phyloP scores from a whole-genome alignment of 108 stramenopile genomes.

The Schizochytrium sp. region DNA sequence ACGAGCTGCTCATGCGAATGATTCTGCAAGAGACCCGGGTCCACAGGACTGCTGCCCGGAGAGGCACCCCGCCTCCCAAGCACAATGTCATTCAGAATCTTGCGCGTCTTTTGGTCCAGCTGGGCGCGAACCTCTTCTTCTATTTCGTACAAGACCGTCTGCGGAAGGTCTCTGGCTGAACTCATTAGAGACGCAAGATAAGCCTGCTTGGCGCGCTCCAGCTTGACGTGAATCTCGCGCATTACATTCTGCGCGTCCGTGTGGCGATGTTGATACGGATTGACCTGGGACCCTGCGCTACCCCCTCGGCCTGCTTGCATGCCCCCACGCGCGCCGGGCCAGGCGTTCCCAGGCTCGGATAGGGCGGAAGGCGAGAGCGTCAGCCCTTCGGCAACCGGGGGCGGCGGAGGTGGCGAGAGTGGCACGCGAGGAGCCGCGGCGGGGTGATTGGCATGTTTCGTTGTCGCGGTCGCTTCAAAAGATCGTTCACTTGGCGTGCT shows the following conservation, averaged over 20 bases:
- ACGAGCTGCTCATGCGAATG: background rate
- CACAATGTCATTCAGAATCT: background rate
- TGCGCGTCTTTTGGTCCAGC: background rate
- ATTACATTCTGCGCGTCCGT: background rate
- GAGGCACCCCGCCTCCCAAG: background rate
- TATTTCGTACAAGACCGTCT: background rate
- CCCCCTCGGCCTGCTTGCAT: too few relatives aligned
- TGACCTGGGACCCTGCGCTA: background rate
- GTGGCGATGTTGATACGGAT: background rate
- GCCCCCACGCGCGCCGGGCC: too few relatives aligned
- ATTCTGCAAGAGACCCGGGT: background rate
- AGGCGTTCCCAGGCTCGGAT: background rate
- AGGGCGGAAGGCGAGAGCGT: background rate
- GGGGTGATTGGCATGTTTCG: too few relatives aligned
- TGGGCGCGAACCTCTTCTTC: conserved; percentile 5
- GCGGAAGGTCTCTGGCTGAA: background rate
- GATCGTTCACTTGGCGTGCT: background rate
- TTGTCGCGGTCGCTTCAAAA: too few relatives aligned
- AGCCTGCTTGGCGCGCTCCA: background rate
- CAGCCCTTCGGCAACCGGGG: background rate
- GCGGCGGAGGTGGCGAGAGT: background rate
- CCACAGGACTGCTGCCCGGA: background rate
- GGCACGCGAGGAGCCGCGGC: too few relatives aligned
- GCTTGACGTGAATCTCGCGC: background rate
- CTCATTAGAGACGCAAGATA: background rate